Conservation (phyloP, 768 basidiomycete species). For the Suillus variegatus region DNA sequence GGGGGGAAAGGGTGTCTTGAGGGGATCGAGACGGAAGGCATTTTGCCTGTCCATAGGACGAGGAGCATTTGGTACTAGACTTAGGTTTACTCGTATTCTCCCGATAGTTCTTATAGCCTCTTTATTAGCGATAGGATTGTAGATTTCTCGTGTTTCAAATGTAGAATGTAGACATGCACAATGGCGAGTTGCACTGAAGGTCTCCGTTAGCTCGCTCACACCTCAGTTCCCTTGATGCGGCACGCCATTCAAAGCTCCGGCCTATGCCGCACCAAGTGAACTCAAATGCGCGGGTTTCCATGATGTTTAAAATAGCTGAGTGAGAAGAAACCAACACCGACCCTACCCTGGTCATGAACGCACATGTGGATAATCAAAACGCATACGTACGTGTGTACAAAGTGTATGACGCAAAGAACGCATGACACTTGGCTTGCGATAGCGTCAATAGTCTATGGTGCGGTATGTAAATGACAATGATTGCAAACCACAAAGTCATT, state of each 20-base stretch:
- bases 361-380: not conserved
- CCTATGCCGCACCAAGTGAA: not conserved
- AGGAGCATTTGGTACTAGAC: slow-evolving; percentile 83
- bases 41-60: slow-evolving; percentile 76
- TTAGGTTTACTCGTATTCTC: not conserved
- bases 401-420: not conserved
- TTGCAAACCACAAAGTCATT: not conserved
- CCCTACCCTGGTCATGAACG: not conserved
- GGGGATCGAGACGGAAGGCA: slow-evolving; percentile 53
- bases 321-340: not conserved
- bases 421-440: not conserved
- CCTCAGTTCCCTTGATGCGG: not conserved
- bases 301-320: not conserved
- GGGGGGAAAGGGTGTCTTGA: slow-evolving; percentile 57
- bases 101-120: not conserved
- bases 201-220: not conserved
- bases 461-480: not conserved
- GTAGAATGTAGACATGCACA: not conserved
- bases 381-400: not conserved
- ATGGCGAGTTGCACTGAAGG: not conserved
- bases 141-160: not conserved
- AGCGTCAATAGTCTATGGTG: not conserved
- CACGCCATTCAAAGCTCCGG: not conserved
- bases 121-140: not conserved
- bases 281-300: not conserved